Percentiles rank a stretch among this genome's conserved stretches.
Evolutionary conservation across 2,329 filamentous ascomycete species (phyloP).

Genomic region (Botrytis deweyae): DNA sequence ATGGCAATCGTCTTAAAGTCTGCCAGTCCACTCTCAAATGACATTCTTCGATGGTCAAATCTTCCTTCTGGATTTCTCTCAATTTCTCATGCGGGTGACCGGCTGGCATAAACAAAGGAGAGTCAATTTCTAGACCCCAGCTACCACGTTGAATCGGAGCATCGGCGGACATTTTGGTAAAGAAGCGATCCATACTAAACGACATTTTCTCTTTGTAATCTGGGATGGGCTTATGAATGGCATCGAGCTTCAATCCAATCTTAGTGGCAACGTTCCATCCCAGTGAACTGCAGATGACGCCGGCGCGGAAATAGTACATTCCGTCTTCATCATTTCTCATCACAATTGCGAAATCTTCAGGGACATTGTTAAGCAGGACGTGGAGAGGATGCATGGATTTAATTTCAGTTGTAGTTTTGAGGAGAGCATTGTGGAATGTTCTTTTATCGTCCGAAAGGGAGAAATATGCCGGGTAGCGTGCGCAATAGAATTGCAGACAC

Average conservation of each 20-base stretch:
- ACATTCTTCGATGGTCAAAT: slow-evolving; percentile 57
- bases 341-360: slow-evolving; percentile 81
- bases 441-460: slow-evolving; percentile 53
- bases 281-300: slow-evolving; percentile 73
- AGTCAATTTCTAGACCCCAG: slow-evolving; percentile 76
- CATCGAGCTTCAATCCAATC: slow-evolving; percentile 66
- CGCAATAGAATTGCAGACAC: slow-evolving; percentile 74
- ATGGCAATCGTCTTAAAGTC: slow-evolving; percentile 73
- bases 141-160: slow-evolving; percentile 80
- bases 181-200: slow-evolving; percentile 82
- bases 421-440: slow-evolving; percentile 66
- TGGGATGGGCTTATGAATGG: slow-evolving; percentile 73
- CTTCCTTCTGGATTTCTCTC: slow-evolving; percentile 56
- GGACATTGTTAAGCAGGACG: slow-evolving; percentile 73
- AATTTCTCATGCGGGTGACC: slow-evolving; percentile 63
- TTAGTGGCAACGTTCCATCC: slow-evolving; percentile 79
- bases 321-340: slow-evolving; percentile 70
- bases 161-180: slow-evolving; percentile 71
- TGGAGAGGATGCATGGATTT: slow-evolving; percentile 61
- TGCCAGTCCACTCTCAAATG: slow-evolving; percentile 84
- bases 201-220: slow-evolving; percentile 88
- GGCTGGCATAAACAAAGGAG: slow-evolving; percentile 72
- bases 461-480: slow-evolving; percentile 76
- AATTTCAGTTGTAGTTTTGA: slow-evolving; percentile 63
- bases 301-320: slow-evolving; percentile 71